These are phyloP conservation scores for Orbilia blumenaviensis DNA, from an alignment of 2,329 filamentous ascomycete genomes.

Conservation along the genomic window DNA sequence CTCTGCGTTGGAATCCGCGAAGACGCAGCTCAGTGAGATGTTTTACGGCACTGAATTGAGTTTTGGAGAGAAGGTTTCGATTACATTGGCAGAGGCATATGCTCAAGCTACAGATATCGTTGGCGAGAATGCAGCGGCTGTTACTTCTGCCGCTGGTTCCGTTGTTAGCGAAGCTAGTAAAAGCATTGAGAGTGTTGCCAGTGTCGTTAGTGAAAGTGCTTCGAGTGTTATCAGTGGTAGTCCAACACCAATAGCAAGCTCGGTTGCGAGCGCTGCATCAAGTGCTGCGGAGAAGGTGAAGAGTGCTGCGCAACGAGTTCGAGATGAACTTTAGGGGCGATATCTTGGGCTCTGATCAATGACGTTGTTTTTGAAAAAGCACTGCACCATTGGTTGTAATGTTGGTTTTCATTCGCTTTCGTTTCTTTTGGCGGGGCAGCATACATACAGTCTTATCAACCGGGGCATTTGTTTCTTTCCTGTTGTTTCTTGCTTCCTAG, in stretches of 20 bases:
- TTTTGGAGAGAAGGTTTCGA: conserved; percentile 50
- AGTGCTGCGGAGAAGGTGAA: conserved; percentile 62
- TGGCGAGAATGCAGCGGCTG: conserved; percentile 35
- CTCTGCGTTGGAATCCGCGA: conserved; percentile 54
- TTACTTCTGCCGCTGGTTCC: conserved; percentile 30
- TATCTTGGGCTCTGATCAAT: conserved; percentile 19
- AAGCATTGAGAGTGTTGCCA: conserved; percentile 38
- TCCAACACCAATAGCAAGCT: conserved; percentile 51
- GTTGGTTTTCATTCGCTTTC: not conserved
- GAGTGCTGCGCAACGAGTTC: conserved; percentile 53
- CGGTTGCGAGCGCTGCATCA: conserved; percentile 48
- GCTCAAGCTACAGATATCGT: conserved; percentile 43
- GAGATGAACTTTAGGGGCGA: conserved; percentile 56
- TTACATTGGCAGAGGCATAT: conserved; percentile 41
- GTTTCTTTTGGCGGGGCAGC: conserved; percentile 19
- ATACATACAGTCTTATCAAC: too few relatives aligned
- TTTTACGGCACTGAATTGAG: conserved; percentile 51
- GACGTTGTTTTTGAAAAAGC: not conserved
- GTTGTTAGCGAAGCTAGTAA: conserved; percentile 31
- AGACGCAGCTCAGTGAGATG: conserved; percentile 53
- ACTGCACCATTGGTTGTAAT: conserved; percentile 17
- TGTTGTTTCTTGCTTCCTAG: conserved; percentile 12
- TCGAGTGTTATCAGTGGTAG: conserved; percentile 36
- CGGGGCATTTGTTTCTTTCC: conserved; percentile 24
- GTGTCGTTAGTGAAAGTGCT: conserved; percentile 38